Conservation (phyloP, 1,284 basidiomycete genomes). For the Limonomyces culmigenus region DNA sequence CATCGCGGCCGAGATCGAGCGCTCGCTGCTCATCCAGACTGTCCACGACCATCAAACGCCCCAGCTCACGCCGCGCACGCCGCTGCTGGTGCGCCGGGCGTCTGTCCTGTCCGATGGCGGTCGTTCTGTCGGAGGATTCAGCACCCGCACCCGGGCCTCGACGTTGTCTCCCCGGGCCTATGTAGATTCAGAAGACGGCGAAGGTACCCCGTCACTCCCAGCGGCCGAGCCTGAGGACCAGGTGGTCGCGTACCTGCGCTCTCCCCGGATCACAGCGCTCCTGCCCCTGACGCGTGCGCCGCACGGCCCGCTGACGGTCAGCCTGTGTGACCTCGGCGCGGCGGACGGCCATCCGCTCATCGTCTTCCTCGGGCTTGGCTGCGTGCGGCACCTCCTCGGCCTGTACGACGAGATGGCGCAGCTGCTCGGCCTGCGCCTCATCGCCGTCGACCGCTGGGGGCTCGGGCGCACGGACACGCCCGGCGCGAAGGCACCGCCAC, state of each 20-base stretch:
- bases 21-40: conserved; percentile 42
- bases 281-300: conserved; percentile 65
- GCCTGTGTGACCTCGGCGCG: conserved; percentile 81
- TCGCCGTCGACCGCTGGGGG: conserved; percentile 96
- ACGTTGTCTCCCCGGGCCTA: conserved; percentile 24
- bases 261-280: conserved; percentile 69
- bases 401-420: conserved; percentile 94
- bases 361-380: conserved; percentile 86
- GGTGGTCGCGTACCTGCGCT: conserved; percentile 73
- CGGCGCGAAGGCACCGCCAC: conserved; percentile 44
- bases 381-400: conserved; percentile 87
- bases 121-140: conserved; percentile 37
- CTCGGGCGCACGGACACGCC: conserved; percentile 72
- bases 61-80: conserved; percentile 28
- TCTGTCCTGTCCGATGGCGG: conserved; percentile 29
- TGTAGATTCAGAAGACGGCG: conserved; percentile 27
- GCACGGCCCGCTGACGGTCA: conserved; percentile 73
- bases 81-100: no score
- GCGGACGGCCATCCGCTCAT: conserved; percentile 73
- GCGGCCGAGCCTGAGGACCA: conserved; percentile 29
- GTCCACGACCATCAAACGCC: conserved; percentile 22
- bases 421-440: conserved; percentile 70
- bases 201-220: conserved; percentile 22
- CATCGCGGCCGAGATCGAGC: conserved; percentile 62
- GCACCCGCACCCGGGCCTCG: conserved; percentile 11